phyloP scores from a whole-genome alignment of 208 protist species.

The Angomonas ambiguus region DNA sequence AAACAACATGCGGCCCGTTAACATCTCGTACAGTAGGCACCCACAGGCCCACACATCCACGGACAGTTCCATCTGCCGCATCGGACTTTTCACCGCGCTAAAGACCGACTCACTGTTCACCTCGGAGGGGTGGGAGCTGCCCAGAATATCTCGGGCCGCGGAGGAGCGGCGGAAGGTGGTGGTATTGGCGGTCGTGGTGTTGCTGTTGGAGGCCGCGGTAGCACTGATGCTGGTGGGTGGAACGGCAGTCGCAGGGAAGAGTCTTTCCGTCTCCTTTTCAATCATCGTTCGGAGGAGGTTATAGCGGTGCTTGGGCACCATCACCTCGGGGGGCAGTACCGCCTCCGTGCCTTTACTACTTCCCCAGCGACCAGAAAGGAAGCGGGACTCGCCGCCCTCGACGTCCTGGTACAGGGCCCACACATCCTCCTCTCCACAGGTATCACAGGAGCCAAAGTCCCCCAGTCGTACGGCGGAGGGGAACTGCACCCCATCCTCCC shows the following conservation, averaged over 20 bases:
- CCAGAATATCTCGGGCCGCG: neutral
- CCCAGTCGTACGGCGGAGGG: constrained; percentile 48
- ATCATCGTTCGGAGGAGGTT: constrained; percentile 28
- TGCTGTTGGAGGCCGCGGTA: neutral
- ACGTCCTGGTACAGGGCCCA: constrained; percentile 35
- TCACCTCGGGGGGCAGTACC: constrained; percentile 74
- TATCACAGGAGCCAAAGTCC: constrained; percentile 81
- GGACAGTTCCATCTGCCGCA: constrained; percentile 54
- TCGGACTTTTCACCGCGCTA: constrained; percentile 14
- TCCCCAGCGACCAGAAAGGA: constrained; percentile 51
- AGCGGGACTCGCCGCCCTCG: constrained; percentile 39
- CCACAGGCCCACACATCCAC: constrained; percentile 82
- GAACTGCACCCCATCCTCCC: constrained; percentile 12
- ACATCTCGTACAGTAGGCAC: constrained; percentile 79
- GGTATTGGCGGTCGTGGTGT: neutral
- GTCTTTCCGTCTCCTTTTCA: neutral
- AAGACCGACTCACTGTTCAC: constrained; percentile 16
- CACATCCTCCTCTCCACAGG: constrained; percentile 52
- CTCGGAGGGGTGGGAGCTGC: neutral
- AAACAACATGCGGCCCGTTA: constrained; percentile 80
- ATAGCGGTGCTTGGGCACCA: constrained; percentile 51
- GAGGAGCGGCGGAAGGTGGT: constrained; percentile 5
- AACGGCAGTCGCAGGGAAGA: neutral
- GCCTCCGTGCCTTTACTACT: constrained; percentile 66
- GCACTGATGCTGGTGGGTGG: neutral